Percentiles rank a stretch among this genome's conserved stretches.
Evolutionary conservation across 2,329 filamentous ascomycete genomes (phyloP).

Genomic region (Trichoderma hamatum): DNA sequence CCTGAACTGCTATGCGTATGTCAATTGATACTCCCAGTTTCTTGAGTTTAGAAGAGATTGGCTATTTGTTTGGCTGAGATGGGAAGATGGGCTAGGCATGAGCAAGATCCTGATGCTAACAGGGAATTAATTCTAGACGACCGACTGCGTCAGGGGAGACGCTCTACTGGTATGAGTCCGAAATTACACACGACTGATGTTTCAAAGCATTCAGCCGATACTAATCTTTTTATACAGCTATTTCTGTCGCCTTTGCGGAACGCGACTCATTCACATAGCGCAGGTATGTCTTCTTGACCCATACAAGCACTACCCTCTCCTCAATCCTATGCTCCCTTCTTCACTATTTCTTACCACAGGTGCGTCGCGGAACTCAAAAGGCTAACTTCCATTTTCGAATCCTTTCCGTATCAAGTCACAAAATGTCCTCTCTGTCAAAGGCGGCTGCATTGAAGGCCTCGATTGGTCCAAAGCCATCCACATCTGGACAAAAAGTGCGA

Average conservation of each 20-base stretch:
- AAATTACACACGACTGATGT: background rate
- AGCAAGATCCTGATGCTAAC: background rate
- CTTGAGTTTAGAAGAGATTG: too few species aligned
- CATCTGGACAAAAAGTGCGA: slow-evolving; percentile 69
- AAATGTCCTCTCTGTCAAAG: slow-evolving; percentile 66
- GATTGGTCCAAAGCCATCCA: slow-evolving; percentile 65
- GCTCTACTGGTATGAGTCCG: slow-evolving; percentile 56
- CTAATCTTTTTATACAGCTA: slow-evolving; percentile 48
- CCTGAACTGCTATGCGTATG: slow-evolving; percentile 59
- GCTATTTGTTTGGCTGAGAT: background rate
- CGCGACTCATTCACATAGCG: slow-evolving; percentile 64
- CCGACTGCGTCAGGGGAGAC: slow-evolving; percentile 59
- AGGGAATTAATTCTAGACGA: slow-evolving; percentile 46
- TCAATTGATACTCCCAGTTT: background rate
- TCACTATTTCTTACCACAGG: background rate
- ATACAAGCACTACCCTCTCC: background rate
- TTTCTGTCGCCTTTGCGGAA: slow-evolving; percentile 69
- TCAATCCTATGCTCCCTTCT: background rate
- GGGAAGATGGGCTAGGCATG: background rate
- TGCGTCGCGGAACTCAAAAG: background rate
- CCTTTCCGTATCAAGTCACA: slow-evolving; percentile 47
- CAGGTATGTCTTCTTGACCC: slow-evolving; percentile 46
- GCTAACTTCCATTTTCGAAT: slow-evolving; percentile 25
- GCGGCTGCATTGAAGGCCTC: slow-evolving; percentile 66
- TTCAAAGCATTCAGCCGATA: background rate